Conservation (phyloP, 2,329 filamentous ascomycete genomes). For the Cytospora mali region DNA sequence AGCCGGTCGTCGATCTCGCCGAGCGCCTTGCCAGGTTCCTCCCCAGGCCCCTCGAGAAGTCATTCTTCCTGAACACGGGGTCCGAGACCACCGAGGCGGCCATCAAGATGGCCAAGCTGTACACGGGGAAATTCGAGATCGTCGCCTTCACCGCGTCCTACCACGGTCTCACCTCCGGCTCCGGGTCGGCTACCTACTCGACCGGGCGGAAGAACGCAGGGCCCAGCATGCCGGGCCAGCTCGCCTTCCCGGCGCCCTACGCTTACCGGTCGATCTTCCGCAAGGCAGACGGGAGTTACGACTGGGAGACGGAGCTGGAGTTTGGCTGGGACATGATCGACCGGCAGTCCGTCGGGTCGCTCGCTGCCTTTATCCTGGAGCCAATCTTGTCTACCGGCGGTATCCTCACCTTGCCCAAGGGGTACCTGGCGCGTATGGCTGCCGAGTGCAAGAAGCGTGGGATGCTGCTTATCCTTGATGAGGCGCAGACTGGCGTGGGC, state of each 20-base stretch:
- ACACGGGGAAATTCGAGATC: slow-evolving; percentile 66
- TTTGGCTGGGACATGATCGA: slow-evolving; percentile 66
- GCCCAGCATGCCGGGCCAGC: slow-evolving; percentile 55
- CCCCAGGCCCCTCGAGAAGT: slow-evolving; percentile 51
- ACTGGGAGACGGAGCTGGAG: slow-evolving; percentile 66
- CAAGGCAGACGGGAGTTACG: slow-evolving; percentile 59
- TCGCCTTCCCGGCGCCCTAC: slow-evolving; percentile 62
- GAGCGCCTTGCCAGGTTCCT: slow-evolving; percentile 50
- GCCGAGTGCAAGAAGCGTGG: slow-evolving; percentile 54
- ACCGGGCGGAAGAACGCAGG: slow-evolving; percentile 51
- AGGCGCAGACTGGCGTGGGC: slow-evolving; percentile 62
- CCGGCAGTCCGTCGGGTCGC: slow-evolving; percentile 57
- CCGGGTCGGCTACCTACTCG: slow-evolving; percentile 56
- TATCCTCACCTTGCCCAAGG: slow-evolving; percentile 56
- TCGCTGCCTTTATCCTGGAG: slow-evolving; percentile 65
- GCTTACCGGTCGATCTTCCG: slow-evolving; percentile 64
- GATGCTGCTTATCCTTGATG: slow-evolving; percentile 62
- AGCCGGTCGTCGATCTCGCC: slow-evolving; percentile 56
- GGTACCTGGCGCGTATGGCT: slow-evolving; percentile 57
- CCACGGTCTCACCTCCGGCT: slow-evolving; percentile 61
- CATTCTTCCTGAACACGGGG: slow-evolving; percentile 60
- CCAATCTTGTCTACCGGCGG: slow-evolving; percentile 61
- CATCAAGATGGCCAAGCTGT: slow-evolving; percentile 64
- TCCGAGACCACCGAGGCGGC: slow-evolving; percentile 61
- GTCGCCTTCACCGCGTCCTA: slow-evolving; percentile 61